Base-by-base conservation (phyloP, 148 eudicot species). In the Euryodendron excelsum region DNA sequence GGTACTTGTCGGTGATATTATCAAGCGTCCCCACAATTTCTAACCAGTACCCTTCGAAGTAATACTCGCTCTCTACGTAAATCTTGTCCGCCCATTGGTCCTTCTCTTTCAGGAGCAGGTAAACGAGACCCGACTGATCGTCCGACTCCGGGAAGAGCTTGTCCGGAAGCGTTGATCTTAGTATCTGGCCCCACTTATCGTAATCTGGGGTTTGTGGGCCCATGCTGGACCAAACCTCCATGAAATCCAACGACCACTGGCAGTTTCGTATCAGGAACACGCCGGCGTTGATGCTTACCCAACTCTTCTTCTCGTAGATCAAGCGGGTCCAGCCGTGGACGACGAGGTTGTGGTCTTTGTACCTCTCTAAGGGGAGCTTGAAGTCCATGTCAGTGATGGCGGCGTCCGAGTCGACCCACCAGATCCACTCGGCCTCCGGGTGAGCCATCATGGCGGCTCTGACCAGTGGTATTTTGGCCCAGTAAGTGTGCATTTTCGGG, bases 351-450 rank as follows among this genome's bases (percentile, higher is more conserved):
- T 91, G 88, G 65, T 79, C 62, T 61, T 77, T 77, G 79, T 94
- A 94, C 60, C 87, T 79, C 0, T 86, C 82, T 11, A 94, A 80
- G 0, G 97, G 97, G 1, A 94, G 88, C 64, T 81, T 79, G 82
- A 91, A 95, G 63, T 93, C 92, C 99, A 95, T 95, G 74, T 95
- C 99, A 4, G 99, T 95, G 34, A 95, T 81, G 1, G 88, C 93
- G 0, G 98, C 99, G 73, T 95, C 99, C 21, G 99, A 93, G 77
- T 95, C 98, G 17, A 95, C 96, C 98, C 98, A 95, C 94, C 94
- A 95, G 77, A 95, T 87, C 98, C 98, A 95, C 85, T 95, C 96
- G 10, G 91, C 91, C 71, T 95, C 98, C 65, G 98, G 98, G 83
- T 95, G 98, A 78, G 98, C 97, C 81, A 91, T 41, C 98, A 94